Evolutionary conservation across 495 filamentous ascomycete species (phyloP), one percentile per base, ranked within the genome.

Genomic region (Thozetella sp.): DNA sequence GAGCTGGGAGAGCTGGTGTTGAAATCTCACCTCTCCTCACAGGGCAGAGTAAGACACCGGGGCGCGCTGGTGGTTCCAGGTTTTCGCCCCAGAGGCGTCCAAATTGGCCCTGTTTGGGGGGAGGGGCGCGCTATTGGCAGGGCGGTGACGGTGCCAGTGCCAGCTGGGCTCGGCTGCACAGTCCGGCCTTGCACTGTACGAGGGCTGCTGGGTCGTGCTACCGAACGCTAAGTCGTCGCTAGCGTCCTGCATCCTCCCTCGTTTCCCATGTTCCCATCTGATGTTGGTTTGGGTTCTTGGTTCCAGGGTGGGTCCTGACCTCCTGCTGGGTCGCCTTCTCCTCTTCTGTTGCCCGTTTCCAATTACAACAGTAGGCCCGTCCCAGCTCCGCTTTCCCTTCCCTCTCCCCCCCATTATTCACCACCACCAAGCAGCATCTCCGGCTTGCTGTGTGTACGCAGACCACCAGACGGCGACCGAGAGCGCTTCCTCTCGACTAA

Each of bases 201-300:
- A 48, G 12, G n/a, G 43, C 43, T n/a, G 20, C 43, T 20, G 24
- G 52, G 43, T n/a, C 43, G 43, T 48, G 34, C 25, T 54, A 20
- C 25, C 27, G 25, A 27, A 66, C 54, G 63, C 59, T 63, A 66
- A n/a, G n/a, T n/a, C n/a, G n/a, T 61, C 55, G 63, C 67, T 73
- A 71, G 68, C 66, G 68, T 58, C 65, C 65, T 71, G 70, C 70
- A 71, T 57, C 57, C 63, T 65, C 66, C 59, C 68, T 67, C 68
- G 68, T 67, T 73, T 66, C 63, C 59, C 61, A 58, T 25, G 53
- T 53, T 69, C 63, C 59, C 61, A 60, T 25, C 55, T 56, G 51
- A 37, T 64, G 59, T 23, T 34, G 30, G 25, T 37, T 27, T 19
- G 55, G 46, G 40, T 45, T 54, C 55, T 60, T 57, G 54, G 59